phyloP scores from a whole-genome alignment of 257 asterid genomes.

The Buddleja alternifolia region DNA sequence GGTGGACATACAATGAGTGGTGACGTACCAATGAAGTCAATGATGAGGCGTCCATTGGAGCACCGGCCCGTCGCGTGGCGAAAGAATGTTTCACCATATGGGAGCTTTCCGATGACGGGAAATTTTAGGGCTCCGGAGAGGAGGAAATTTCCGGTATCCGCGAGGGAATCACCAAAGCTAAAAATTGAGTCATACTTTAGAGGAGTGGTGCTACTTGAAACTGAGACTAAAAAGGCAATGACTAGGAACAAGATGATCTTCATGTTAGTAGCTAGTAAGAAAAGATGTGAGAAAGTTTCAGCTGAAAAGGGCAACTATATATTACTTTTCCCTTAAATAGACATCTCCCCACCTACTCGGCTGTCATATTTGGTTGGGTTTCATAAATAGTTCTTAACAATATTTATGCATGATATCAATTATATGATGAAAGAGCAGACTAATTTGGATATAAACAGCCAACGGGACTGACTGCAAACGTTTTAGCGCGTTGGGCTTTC shows the following conservation, averaged over 20 bases:
- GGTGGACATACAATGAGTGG: no score
- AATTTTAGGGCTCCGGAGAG: slow-evolving; percentile 61
- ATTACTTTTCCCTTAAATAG: slow-evolving; percentile 26
- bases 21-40: slow-evolving; percentile 62
- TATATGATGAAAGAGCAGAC: no score
- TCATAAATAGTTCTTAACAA: neutral
- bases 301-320: neutral
- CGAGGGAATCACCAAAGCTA: slow-evolving; percentile 84
- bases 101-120: slow-evolving; percentile 68
- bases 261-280: slow-evolving; percentile 23
- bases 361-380: slow-evolving; percentile 22
- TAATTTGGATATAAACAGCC: no score
- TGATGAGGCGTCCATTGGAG: slow-evolving; percentile 60
- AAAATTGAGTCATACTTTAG: slow-evolving; percentile 57
- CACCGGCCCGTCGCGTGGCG: slow-evolving; percentile 66
- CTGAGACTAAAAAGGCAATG: slow-evolving; percentile 22
- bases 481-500: no score
- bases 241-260: slow-evolving; percentile 31
- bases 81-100: slow-evolving; percentile 73
- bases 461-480: no score
- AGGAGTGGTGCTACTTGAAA: slow-evolving; percentile 31
- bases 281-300: neutral
- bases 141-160: slow-evolving; percentile 81
- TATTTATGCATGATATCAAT: no score
- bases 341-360: slow-evolving; percentile 28